Percentiles rank a stretch among this genome's conserved stretches.
These are phyloP conservation scores for Adansonia madagascariensis DNA, from an alignment of 441 rosid genomes.

Conservation along the genomic window DNA sequence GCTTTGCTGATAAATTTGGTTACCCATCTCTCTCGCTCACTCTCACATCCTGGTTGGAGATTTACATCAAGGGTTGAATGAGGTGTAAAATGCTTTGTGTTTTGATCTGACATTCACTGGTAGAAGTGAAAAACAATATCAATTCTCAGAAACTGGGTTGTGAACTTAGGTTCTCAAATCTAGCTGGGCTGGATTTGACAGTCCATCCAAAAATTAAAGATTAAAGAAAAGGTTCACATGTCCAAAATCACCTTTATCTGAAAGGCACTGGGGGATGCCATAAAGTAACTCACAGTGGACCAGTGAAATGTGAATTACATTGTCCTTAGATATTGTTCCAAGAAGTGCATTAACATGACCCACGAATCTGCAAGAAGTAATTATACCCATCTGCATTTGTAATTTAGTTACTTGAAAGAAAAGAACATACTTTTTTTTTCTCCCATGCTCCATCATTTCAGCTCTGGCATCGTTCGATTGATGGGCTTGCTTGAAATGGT, in stretches of 20 bases:
- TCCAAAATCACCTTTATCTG: not conserved
- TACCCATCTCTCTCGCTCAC: not conserved
- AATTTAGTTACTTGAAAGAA: conserved; percentile 26
- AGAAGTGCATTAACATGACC: not conserved
- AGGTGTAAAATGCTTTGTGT: not conserved
- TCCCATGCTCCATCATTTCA: conserved; percentile 22
- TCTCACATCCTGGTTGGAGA: not conserved
- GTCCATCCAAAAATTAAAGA: not conserved
- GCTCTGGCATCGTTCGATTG: not conserved
- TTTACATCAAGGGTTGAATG: too few species aligned
- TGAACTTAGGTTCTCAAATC: not conserved
- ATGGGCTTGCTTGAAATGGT: conserved; percentile 16
- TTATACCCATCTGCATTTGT: not conserved
- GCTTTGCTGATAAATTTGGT: not conserved
- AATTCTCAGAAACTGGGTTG: not conserved
- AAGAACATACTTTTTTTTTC: conserved; percentile 13
- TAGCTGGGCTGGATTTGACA: not conserved
- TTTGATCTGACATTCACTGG: too few species aligned
- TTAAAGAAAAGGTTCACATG: not conserved
- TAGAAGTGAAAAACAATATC: too few species aligned
- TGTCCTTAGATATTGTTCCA: not conserved
- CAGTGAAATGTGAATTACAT: not conserved
- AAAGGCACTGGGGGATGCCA: not conserved
- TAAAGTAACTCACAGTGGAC: not conserved
- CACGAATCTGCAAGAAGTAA: not conserved